Conservation (phyloP, 2,329 filamentous ascomycete species). For the Aureobasidium subglaciale region DNA sequence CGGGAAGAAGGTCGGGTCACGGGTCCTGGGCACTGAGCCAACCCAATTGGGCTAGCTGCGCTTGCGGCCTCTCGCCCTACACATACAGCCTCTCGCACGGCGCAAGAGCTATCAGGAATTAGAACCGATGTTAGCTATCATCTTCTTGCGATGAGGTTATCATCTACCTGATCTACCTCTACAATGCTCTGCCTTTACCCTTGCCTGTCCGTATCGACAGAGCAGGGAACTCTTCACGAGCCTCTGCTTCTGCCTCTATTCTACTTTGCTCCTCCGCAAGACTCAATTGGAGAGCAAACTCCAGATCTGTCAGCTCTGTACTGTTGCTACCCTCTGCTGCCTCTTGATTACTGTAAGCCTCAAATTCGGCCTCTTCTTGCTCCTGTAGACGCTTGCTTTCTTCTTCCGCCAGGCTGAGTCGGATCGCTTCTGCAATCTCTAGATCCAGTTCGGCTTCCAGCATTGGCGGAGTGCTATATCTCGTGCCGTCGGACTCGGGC, state of each 20-base stretch:
- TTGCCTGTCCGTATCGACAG: slow-evolving; percentile 18
- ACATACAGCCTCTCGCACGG: too few relatives aligned
- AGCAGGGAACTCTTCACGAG: slow-evolving; percentile 24
- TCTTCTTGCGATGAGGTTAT: not conserved
- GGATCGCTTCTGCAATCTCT: slow-evolving; percentile 57
- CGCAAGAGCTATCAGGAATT: too few relatives aligned
- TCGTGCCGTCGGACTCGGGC: slow-evolving; percentile 32
- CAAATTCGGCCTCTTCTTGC: slow-evolving; percentile 17
- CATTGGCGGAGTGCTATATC: slow-evolving; percentile 20
- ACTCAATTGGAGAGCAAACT: slow-evolving; percentile 56
- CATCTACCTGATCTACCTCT: not conserved
- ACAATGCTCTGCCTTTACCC: not conserved
- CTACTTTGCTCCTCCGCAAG: slow-evolving; percentile 51
- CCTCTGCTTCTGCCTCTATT: slow-evolving; percentile 13
- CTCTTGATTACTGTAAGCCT: not conserved
- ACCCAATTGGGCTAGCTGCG: not conserved
- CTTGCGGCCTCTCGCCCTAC: not conserved
- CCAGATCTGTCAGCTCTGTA: slow-evolving; percentile 49
- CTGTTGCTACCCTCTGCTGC: slow-evolving; percentile 32
- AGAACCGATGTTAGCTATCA: too few relatives aligned
- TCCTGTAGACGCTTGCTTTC: not conserved
- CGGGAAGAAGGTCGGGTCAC: too few relatives aligned
- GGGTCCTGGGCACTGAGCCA: not conserved
- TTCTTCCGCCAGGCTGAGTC: slow-evolving; percentile 37
- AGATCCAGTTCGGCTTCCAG: slow-evolving; percentile 44